Conservation (phyloP, 2,329 filamentous ascomycete species). For the Neophaeococcomyces aloes region DNA sequence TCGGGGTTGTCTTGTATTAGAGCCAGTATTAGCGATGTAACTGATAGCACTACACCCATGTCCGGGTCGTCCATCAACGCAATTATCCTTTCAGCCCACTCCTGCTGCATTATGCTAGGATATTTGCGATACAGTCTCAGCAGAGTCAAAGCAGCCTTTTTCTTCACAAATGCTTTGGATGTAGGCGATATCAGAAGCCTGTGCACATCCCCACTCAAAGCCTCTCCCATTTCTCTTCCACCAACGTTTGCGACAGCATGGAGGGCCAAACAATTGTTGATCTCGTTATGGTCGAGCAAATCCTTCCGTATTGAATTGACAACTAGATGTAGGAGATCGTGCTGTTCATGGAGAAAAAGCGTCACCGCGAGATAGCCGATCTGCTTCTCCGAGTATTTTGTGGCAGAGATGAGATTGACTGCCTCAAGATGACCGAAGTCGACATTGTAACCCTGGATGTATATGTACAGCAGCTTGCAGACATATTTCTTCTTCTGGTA, state of each 20-base stretch:
- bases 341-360: constrained; percentile 90
- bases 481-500: constrained; percentile 99
- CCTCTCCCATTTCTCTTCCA: constrained; percentile 92
- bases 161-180: constrained; percentile 97
- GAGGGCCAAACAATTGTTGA: constrained; percentile 91
- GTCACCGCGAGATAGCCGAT: constrained; percentile 98
- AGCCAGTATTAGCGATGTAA: constrained; percentile 91
- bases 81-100: constrained; percentile 96
- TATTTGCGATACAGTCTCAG: constrained; percentile 90
- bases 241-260: constrained; percentile 98
- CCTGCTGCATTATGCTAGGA: constrained; percentile 83
- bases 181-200: constrained; percentile 83
- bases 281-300: constrained; percentile 83
- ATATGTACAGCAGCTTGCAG: constrained; percentile 98
- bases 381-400: constrained; percentile 98
- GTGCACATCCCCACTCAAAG: constrained; percentile 83
- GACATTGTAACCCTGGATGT: constrained; percentile 97
- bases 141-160: constrained; percentile 91
- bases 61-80: constrained; percentile 97
- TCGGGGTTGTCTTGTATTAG: constrained; percentile 90
- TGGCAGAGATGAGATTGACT: constrained; percentile 91
- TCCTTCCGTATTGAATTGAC: constrained; percentile 99
- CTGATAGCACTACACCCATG: constrained; percentile 85
- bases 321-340: constrained; percentile 89
- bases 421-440: constrained; percentile 98